Evolutionary conservation across 805 yeast species (phyloP), one percentile per base, ranked within the genome.

Genomic region (Teunomyces funiuensis): DNA sequence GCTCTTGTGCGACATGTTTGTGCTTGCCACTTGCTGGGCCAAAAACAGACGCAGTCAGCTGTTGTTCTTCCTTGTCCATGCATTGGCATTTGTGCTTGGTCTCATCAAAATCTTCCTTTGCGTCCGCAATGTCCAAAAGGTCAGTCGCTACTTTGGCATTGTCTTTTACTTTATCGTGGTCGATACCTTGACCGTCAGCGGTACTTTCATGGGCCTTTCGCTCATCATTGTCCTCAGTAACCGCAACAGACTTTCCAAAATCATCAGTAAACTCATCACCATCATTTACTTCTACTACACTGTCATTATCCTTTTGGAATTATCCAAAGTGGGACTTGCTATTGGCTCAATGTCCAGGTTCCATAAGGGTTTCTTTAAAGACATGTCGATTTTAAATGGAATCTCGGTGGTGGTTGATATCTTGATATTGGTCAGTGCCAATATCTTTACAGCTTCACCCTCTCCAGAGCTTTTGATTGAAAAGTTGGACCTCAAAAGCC

Each of bases 21-120:
- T 31, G 5, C 34, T 31, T 7, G 34, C 34, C 13, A 31, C 34
- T 17, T 31, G 34, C 34, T 31, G 34, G 34, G 34, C 19, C 10
- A 31, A 31, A 25, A 31, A 31, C 22, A 31, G 13, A n/a, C 34
- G 34, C 13, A 31, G 34, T 17, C 23, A 31, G 15, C 34, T 31
- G 34, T 31, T 31, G 25, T 31, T 31, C 10, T 31, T 31, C 25
- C 34, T 31, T 6, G 18, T 25, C 7, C 34, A 31, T n/a, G 19
- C 34, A 18, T 31, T 31, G 23, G 34, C 25, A 10, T 31, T 31
- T 25, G 19, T 31, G 16, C 13, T 31, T 13, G 34, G 34, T 6
- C 34, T 31, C 34, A 18, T 31, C 15, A 31, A 31, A 14, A 31
- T 31, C 6, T 31, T 17, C 10, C 34, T 31, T 19, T 31, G 23